Evolutionary conservation across 164 flowering plant species (phyloP).

Genomic region (Macadamia integrifolia): DNA sequence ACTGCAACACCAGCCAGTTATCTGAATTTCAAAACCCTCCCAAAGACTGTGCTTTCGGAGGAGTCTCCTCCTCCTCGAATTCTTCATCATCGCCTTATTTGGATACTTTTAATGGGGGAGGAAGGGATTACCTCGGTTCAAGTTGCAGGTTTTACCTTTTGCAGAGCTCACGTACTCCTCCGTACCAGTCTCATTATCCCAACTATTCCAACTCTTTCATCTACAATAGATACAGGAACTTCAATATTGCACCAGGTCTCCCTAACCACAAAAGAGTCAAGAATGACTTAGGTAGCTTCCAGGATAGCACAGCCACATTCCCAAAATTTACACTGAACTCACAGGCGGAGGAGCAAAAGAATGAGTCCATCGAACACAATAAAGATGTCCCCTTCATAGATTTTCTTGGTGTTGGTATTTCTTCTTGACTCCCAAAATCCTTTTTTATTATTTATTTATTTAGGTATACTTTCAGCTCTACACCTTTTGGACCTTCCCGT

Average conservation of each 20-base stretch:
- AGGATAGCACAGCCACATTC: not conserved
- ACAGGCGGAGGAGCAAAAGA: conserved; percentile 1
- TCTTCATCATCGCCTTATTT: conserved; percentile 14
- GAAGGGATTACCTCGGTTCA: conserved; percentile 17
- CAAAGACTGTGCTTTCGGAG: conserved; percentile 22
- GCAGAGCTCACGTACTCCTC: conserved; percentile 21
- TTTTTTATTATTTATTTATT: not conserved
- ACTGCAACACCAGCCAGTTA: conserved; percentile 16
- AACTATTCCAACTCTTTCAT: conserved; percentile 16
- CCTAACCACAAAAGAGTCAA: conserved; percentile 20
- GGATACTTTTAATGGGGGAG: conserved; percentile 15
- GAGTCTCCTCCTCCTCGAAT: conserved; percentile 18
- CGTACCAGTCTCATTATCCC: conserved; percentile 12
- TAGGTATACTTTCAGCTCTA: not conserved
- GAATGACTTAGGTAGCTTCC: not conserved
- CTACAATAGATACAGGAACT: conserved; percentile 15
- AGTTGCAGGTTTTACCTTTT: conserved; percentile 13
- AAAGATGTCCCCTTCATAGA: conserved; percentile 27
- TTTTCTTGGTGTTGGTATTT: conserved; percentile 30
- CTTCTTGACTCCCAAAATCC: not conserved
- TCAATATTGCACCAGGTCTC: conserved; percentile 9
- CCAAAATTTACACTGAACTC: not conserved
- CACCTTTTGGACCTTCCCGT: no score
- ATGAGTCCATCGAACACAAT: conserved; percentile 7
- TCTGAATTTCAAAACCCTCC: conserved; percentile 27